phyloP scores from a whole-genome alignment of 768 basidiomycete species.

The Serendipita sp. region DNA sequence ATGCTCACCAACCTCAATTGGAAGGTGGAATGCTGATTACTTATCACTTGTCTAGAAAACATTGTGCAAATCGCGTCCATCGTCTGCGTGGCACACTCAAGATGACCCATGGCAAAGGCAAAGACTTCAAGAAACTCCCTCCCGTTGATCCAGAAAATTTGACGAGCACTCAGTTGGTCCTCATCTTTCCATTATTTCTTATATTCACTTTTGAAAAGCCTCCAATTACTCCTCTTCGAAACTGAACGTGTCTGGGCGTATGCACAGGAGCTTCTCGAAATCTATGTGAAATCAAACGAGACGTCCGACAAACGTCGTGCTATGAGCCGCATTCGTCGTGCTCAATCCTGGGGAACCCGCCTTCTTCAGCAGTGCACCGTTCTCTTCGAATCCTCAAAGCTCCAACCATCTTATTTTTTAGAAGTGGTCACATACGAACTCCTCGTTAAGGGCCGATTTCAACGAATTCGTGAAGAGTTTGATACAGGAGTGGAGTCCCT shows the following conservation, averaged over 20 bases:
- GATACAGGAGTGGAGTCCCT: slow-evolving; percentile 58
- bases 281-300: slow-evolving; percentile 34
- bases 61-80: slow-evolving; percentile 82
- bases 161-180: slow-evolving; percentile 69
- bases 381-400: slow-evolving; percentile 34
- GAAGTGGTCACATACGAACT: slow-evolving; percentile 67
- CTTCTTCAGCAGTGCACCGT: slow-evolving; percentile 57
- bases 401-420: slow-evolving; percentile 37
- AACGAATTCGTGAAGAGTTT: slow-evolving; percentile 59
- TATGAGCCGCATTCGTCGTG: slow-evolving; percentile 64
- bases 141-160: slow-evolving; percentile 47
- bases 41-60: slow-evolving; percentile 39
- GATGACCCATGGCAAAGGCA: slow-evolving; percentile 74
- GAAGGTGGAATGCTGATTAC: background rate
- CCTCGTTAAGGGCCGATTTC: slow-evolving; percentile 65
- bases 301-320: slow-evolving; percentile 51
- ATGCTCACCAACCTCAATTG: slow-evolving; percentile 9
- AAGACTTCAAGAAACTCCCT: slow-evolving; percentile 75
- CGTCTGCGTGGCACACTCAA: slow-evolving; percentile 70
- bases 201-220: slow-evolving; percentile 23
- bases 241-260: slow-evolving; percentile 86
- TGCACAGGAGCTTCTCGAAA: slow-evolving; percentile 60
- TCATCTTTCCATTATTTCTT: slow-evolving; percentile 6
- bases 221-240: slow-evolving; percentile 75
- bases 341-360: slow-evolving; percentile 62